Evolutionary conservation across 352 stramenopile genomes (phyloP).

Genomic region (Phytophthora aleatoria): DNA sequence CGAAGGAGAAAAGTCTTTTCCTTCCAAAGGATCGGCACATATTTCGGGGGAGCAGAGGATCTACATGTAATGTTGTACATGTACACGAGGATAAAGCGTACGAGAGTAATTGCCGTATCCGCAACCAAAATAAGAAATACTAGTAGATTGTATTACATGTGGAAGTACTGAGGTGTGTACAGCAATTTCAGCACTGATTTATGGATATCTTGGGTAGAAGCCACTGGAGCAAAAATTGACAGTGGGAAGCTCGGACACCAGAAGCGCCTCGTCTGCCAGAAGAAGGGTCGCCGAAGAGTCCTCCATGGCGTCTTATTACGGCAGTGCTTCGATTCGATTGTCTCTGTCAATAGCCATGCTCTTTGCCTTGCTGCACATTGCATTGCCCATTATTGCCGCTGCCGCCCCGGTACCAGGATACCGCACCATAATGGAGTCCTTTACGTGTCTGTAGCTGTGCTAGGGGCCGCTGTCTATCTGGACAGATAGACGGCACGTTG

Average conservation of each 20-base stretch:
- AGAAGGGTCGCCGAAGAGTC: slow-evolving; percentile 20
- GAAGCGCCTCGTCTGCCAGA: slow-evolving; percentile 15
- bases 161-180: too few species aligned
- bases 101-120: too few species aligned
- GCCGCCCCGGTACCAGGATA: not conserved
- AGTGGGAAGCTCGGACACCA: slow-evolving; percentile 23
- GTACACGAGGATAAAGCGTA: too few species aligned
- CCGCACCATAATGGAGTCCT: not conserved
- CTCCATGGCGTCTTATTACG: slow-evolving; percentile 5
- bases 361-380: not conserved
- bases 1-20: too few species aligned
- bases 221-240: slow-evolving; percentile 24
- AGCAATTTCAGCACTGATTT: too few species aligned
- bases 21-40: too few species aligned
- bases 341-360: not conserved
- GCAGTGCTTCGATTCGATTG: too few species aligned
- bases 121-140: too few species aligned
- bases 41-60: too few species aligned
- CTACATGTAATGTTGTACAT: too few species aligned
- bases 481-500: slow-evolving; percentile 15
- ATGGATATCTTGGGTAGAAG: not conserved
- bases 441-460: slow-evolving; percentile 4
- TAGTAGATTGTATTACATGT: too few species aligned
- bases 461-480: not conserved
- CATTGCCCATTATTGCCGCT: not conserved